Percentiles rank a stretch among this genome's conserved stretches.
phyloP scores from a whole-genome alignment of 129 eudicot species.

The Pulicaria dysenterica region DNA sequence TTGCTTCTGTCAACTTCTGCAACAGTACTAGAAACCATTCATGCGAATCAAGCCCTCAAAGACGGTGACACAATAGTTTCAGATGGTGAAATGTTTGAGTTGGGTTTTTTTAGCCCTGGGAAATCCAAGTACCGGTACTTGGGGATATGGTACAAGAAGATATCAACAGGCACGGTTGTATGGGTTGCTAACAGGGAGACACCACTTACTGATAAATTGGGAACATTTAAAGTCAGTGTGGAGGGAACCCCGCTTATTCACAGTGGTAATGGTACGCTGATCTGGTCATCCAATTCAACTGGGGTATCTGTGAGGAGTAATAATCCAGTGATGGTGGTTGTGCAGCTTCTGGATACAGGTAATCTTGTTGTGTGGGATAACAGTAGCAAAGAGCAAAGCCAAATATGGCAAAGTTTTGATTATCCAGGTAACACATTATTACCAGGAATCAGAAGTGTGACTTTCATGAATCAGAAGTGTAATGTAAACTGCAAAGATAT shows the following conservation, averaged over 20 bases:
- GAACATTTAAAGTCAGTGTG: no score
- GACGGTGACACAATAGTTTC: constrained; percentile 29
- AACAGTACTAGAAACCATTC: not conserved
- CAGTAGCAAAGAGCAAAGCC: not conserved
- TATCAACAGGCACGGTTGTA: constrained; percentile 15
- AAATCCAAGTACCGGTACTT: constrained; percentile 28
- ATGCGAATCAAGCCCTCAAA: not conserved
- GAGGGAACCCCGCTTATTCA: constrained; percentile 13
- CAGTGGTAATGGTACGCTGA: not conserved
- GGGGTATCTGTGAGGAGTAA: not conserved
- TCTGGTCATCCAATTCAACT: constrained; percentile 38
- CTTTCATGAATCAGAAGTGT: no score
- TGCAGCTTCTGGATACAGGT: constrained; percentile 38
- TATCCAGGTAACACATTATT: constrained; percentile 29
- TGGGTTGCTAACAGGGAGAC: constrained; percentile 41
- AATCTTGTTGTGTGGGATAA: constrained; percentile 28
- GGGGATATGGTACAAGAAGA: constrained; percentile 39
- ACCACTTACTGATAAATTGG: constrained; percentile 17
- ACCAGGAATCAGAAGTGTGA: no score
- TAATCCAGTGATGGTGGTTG: constrained; percentile 10
- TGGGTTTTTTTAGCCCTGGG: constrained; percentile 38
- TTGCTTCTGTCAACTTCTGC: constrained; percentile 1
- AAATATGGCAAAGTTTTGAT: constrained; percentile 50
- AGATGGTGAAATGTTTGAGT: constrained; percentile 21
- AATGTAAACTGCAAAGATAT: no score